Percentiles rank a stretch among this genome's conserved stretches.
Conservation (phyloP, 2,329 filamentous ascomycete species). For the Cercospora berteroae region DNA sequence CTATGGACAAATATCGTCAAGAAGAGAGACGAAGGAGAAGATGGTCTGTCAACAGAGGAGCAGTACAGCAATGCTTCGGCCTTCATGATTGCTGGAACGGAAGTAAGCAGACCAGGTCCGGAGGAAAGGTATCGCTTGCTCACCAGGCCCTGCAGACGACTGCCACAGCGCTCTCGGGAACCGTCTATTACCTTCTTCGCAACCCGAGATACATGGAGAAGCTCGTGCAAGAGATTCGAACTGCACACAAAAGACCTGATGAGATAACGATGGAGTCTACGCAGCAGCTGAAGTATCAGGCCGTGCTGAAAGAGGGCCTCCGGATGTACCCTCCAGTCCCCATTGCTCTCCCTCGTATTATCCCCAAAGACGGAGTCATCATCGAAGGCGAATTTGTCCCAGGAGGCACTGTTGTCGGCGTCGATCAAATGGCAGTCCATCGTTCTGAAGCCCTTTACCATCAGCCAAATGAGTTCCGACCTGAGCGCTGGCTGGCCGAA, state of each 20-base stretch:
- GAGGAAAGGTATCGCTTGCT: not conserved
- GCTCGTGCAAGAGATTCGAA: conserved; percentile 40
- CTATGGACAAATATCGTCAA: conserved; percentile 30
- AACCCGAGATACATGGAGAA: conserved; percentile 34
- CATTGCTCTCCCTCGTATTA: conserved; percentile 22
- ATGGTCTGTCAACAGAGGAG: conserved; percentile 30
- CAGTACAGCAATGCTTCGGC: conserved; percentile 35
- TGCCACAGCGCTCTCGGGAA: conserved; percentile 37
- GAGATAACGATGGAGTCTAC: conserved; percentile 39
- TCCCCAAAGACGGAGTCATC: conserved; percentile 21
- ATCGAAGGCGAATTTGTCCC: conserved; percentile 27
- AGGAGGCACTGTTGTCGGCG: conserved; percentile 14
- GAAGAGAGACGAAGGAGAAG: conserved; percentile 6
- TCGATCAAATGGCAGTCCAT: conserved; percentile 15
- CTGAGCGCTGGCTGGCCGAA: conserved; percentile 36
- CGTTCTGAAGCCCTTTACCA: conserved; percentile 21
- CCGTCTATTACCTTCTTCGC: conserved; percentile 36
- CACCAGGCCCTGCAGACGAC: conserved; percentile 30
- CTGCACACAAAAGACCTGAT: conserved; percentile 32
- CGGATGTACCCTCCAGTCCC: conserved; percentile 40
- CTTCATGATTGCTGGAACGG: conserved; percentile 41
- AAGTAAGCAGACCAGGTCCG: not conserved
- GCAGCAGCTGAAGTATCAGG: conserved; percentile 38
- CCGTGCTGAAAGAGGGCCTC: conserved; percentile 39
- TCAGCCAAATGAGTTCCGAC: conserved; percentile 31